A percentile compares a stretch with the other conserved stretches of the same genome.
These are phyloP conservation scores for Polygonum maritimum DNA, from an alignment of 148 eudicot species.

Conservation along the genomic window DNA sequence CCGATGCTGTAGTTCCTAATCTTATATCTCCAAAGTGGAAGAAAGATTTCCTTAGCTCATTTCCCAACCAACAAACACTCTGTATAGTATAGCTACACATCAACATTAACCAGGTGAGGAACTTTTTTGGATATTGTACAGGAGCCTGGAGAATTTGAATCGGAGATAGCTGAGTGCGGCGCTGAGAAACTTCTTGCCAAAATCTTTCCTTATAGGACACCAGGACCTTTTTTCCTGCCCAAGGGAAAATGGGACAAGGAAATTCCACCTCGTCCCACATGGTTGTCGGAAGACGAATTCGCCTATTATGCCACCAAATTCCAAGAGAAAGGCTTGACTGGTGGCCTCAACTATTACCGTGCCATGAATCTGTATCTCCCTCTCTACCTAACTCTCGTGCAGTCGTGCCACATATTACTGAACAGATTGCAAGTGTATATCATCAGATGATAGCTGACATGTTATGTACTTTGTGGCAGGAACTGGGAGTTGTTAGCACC, in stretches of 20 bases:
- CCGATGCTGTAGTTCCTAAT: not conserved
- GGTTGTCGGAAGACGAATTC: conserved; percentile 18
- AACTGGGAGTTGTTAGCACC: conserved; percentile 50
- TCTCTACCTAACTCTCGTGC: not conserved
- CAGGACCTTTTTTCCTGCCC: conserved; percentile 27
- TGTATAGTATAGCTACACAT: not conserved
- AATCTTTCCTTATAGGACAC: conserved; percentile 11
- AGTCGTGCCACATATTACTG: not conserved
- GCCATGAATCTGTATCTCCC: conserved; percentile 18
- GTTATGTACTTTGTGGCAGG: conserved; percentile 17
- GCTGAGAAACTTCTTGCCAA: conserved; percentile 12
- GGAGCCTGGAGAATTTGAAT: conserved; percentile 29
- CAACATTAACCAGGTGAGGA: not conserved
- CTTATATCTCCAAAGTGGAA: not conserved
- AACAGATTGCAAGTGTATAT: too few relatives aligned
- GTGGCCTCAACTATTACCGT: conserved; percentile 29
- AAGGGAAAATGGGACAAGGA: conserved; percentile 19
- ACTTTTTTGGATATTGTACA: not conserved
- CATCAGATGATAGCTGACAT: too few relatives aligned
- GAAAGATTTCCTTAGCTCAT: too few relatives aligned
- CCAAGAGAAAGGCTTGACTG: conserved; percentile 21
- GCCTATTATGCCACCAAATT: conserved; percentile 15
- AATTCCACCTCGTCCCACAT: conserved; percentile 29
- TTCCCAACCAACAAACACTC: too few relatives aligned
- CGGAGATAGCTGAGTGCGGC: conserved; percentile 28